phyloP scores from a whole-genome alignment of 352 stramenopile genomes.

The Globisporangium nodosum region DNA sequence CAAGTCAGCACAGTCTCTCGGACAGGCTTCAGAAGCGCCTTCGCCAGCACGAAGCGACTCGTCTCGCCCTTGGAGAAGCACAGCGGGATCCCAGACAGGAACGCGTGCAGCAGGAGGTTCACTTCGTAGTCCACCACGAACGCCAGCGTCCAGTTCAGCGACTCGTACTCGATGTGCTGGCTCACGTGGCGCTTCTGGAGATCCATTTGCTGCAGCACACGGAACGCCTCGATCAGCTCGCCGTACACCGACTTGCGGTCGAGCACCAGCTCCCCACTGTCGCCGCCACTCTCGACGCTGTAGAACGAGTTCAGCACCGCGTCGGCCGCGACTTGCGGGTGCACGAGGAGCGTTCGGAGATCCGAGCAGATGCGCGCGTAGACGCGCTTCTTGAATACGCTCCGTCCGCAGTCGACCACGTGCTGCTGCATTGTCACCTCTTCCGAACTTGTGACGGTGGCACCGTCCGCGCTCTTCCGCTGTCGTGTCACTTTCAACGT shows the following conservation, averaged over 20 bases:
- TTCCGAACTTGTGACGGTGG: neutral
- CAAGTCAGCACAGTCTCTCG: constrained; percentile 25
- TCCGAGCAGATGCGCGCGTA: constrained; percentile 80
- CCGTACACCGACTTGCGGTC: constrained; percentile 39
- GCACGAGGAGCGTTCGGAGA: constrained; percentile 67
- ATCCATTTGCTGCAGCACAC: constrained; percentile 77
- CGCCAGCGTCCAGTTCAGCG: constrained; percentile 76
- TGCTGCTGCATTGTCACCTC: constrained; percentile 6
- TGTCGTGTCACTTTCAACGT: constrained; percentile 29
- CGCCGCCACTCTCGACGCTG: constrained; percentile 11
- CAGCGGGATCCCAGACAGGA: constrained; percentile 48
- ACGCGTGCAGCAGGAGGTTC: constrained; percentile 65
- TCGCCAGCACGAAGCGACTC: constrained; percentile 26
- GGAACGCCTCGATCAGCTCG: constrained; percentile 54
- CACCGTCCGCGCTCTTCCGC: constrained; percentile 7
- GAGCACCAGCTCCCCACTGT: constrained; percentile 19
- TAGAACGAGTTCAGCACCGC: constrained; percentile 57
- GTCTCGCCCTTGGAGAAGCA: constrained; percentile 34
- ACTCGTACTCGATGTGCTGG: constrained; percentile 80
- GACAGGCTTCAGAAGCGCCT: constrained; percentile 40
- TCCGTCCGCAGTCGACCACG: constrained; percentile 57
- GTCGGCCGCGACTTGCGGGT: constrained; percentile 52
- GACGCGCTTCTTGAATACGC: constrained; percentile 73
- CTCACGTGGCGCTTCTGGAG: constrained; percentile 59
- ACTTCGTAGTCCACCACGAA: constrained; percentile 83